These are phyloP conservation scores for Cyberlindnera xylosilytica DNA, from an alignment of 805 yeast genomes.

Conservation along the genomic window DNA sequence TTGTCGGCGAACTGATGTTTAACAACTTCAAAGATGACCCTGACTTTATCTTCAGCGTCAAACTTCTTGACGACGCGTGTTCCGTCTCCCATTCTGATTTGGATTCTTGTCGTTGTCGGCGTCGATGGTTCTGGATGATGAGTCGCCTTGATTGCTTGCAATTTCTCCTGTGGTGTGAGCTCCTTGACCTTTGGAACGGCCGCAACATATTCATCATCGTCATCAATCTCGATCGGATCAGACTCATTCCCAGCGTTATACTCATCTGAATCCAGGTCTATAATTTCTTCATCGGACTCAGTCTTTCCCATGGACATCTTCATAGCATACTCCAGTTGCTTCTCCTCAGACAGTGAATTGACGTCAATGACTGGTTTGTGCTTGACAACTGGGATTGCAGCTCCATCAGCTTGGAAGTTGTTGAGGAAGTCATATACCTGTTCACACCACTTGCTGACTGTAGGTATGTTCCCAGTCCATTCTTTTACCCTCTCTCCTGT, in stretches of 20 bases:
- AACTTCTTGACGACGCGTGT: constrained; percentile 74
- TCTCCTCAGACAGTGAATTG: constrained; percentile 71
- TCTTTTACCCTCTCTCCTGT: constrained; percentile 85
- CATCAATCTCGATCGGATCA: constrained; percentile 27
- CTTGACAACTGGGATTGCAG: constrained; percentile 61
- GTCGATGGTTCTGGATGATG: constrained; percentile 63
- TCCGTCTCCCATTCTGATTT: constrained; percentile 89
- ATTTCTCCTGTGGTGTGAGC: constrained; percentile 39
- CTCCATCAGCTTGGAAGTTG: constrained; percentile 61
- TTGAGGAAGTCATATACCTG: constrained; percentile 69
- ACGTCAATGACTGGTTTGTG: constrained; percentile 63
- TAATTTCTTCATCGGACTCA: background rate
- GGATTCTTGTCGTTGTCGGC: constrained; percentile 51
- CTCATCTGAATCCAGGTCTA: constrained; percentile 17
- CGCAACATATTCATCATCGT: constrained; percentile 14
- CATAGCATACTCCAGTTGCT: constrained; percentile 76
- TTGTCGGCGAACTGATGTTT: constrained; percentile 51
- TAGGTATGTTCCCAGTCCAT: constrained; percentile 70
- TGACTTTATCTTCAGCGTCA: constrained; percentile 52
- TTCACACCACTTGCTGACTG: constrained; percentile 54
- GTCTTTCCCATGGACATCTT: constrained; percentile 52
- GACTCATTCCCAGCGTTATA: constrained; percentile 20
- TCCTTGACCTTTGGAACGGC: constrained; percentile 13
- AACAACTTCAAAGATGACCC: constrained; percentile 58
- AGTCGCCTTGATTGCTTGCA: constrained; percentile 47